Evolutionary conservation across 768 basidiomycete genomes (phyloP), one percentile per base, ranked within the genome.

Genomic region (Calvatia gigantea): DNA sequence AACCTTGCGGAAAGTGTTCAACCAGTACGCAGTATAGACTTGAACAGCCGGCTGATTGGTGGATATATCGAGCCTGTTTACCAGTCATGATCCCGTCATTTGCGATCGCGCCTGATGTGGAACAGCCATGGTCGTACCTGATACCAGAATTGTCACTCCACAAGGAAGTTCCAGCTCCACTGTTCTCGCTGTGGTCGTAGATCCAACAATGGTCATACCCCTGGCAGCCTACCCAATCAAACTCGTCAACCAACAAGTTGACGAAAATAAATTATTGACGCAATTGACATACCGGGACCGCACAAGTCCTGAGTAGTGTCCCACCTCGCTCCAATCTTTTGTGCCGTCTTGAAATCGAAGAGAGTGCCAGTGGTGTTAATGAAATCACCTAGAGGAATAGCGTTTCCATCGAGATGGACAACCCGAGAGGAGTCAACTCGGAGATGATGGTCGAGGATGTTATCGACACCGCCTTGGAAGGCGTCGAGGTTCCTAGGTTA

Each of bases 161-260:
- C 2, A 83, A 70, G 1, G 75, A 67, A 15, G 76, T 68, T 5
- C 67, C 69, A 7, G 70, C 62, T 2, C 47, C 63, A 7, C 59
- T 48, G 23, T 58, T 59, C 19, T 73, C 65, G 4, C 64, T 45
- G 3, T 67, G 52, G 64, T 82, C 79, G 53, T 80, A 79, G 4
- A 82, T 69, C 76, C 76, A 82, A 28, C 72, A 72, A 61, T 71
- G 70, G 59, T 83, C 80, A 60, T 79, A 80, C 0, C 81, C 80
- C 38, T 68, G 67, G 61, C 77, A 81, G 19, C 71, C 78, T 76
- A 45, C 12, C 3, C 21, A 9, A 23, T 9, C 17, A 23, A 21
- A 42, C 5, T 42, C 7, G 17, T 5, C 4, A 14, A 12, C 12
- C 17, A 19, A 42, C 41, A 1, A 31, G 6, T 35, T 23, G 14